Conservation (phyloP, 2,329 filamentous ascomycete species). For the Aspergillus sp. region DNA sequence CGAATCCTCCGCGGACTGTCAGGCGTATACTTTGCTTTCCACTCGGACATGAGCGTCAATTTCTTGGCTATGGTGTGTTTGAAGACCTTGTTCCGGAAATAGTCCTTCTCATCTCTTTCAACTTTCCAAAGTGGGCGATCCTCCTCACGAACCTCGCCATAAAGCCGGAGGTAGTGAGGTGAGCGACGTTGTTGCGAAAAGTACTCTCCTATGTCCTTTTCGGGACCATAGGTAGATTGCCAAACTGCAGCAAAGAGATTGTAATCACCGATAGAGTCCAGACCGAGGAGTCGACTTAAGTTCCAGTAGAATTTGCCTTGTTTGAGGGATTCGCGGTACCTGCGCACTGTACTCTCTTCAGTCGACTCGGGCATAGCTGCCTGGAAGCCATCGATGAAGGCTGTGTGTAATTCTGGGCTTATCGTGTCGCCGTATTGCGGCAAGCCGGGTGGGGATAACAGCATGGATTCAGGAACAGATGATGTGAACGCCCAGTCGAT, state of each 20-base stretch:
- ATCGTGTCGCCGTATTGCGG: constrained; percentile 26
- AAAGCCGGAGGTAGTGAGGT: constrained; percentile 17
- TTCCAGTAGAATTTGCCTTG: constrained; percentile 15
- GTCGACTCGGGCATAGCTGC: neutral
- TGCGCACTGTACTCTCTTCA: neutral
- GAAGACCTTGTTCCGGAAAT: constrained; percentile 16
- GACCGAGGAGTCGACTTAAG: constrained; percentile 23
- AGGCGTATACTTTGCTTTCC: constrained; percentile 17
- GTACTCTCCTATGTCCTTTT: constrained; percentile 10
- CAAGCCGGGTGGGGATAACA: constrained; percentile 24
- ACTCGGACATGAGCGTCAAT: constrained; percentile 22
- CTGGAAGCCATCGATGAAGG: constrained; percentile 16
- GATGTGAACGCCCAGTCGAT: constrained; percentile 35
- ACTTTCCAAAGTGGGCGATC: constrained; percentile 17
- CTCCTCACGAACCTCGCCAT: constrained; percentile 17
- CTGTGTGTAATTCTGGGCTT: constrained; percentile 2
- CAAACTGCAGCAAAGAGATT: constrained; percentile 22
- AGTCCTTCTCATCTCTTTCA: constrained; percentile 18
- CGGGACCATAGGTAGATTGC: constrained; percentile 3
- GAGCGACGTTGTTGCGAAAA: constrained; percentile 14
- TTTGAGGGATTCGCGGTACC: constrained; percentile 18
- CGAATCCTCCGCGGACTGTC: constrained; percentile 16
- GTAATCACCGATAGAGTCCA: constrained; percentile 24
- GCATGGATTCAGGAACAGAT: constrained; percentile 23
- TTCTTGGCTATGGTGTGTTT: constrained; percentile 22